phyloP scores from a whole-genome alignment of 2,329 filamentous ascomycete genomes.

The Aspergillus pseudonomiae region DNA sequence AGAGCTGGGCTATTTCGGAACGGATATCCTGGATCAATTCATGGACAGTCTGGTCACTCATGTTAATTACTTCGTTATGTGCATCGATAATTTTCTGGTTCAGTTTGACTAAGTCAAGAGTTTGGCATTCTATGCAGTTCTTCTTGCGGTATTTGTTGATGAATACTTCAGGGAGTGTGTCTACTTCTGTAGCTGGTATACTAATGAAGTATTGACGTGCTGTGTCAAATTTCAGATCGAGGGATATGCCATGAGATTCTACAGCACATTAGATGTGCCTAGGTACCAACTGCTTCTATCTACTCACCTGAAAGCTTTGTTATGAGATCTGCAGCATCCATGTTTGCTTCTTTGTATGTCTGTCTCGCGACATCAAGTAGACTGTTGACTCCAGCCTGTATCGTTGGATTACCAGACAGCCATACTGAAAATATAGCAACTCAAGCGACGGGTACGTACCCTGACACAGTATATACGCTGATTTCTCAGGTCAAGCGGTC shows the following conservation, averaged over 20 bases:
- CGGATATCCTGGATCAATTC: conserved; percentile 73
- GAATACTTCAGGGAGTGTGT: conserved; percentile 67
- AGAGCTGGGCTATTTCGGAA: conserved; percentile 70
- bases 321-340: conserved; percentile 74
- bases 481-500: conserved; percentile 82
- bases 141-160: conserved; percentile 77
- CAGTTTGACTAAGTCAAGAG: conserved; percentile 78
- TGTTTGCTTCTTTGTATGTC: conserved; percentile 85
- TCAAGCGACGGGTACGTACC: conserved; percentile 40
- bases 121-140: conserved; percentile 83
- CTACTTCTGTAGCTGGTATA: conserved; percentile 64
- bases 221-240: conserved; percentile 75
- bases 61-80: conserved; percentile 78
- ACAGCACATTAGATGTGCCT: conserved; percentile 22
- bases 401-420: neutral
- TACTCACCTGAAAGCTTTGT: conserved; percentile 65
- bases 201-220: conserved; percentile 79
- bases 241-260: conserved; percentile 61
- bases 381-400: conserved; percentile 75
- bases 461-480: conserved; percentile 90
- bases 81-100: conserved; percentile 78
- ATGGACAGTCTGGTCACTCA: conserved; percentile 78
- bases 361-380: conserved; percentile 86
- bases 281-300: no score
- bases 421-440: neutral